Percentiles rank a stretch among this genome's conserved stretches.
Conservation (phyloP, 257 asterid species). For the Phtheirospermum japonicum region DNA sequence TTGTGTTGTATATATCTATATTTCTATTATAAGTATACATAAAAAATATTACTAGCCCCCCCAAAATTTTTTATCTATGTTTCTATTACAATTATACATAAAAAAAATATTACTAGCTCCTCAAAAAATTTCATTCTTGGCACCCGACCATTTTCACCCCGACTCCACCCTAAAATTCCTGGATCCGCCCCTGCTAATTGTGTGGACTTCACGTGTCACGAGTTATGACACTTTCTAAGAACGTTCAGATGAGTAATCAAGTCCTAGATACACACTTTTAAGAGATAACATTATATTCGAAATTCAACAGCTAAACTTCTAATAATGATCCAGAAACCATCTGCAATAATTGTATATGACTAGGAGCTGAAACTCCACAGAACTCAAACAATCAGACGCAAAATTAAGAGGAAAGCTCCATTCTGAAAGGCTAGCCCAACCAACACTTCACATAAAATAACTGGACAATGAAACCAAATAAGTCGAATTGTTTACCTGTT, state of each 20-base stretch:
- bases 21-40: too few relatives aligned
- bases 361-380: constrained; percentile 14
- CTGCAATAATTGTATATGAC: constrained; percentile 15
- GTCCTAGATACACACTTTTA: too few relatives aligned
- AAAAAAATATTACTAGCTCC: too few relatives aligned
- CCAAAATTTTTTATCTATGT: too few relatives aligned
- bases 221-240: background rate
- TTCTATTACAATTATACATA: too few relatives aligned
- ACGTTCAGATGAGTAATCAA: constrained; percentile 6
- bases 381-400: background rate
- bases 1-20: too few relatives aligned
- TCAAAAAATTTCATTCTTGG: too few relatives aligned
- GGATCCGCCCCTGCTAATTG: too few relatives aligned
- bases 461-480: background rate
- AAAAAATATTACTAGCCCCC: too few relatives aligned
- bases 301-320: background rate
- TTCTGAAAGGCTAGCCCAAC: background rate
- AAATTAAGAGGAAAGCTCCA: background rate
- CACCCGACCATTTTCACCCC: too few relatives aligned
- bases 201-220: background rate
- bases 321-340: constrained; percentile 9
- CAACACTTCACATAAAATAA: background rate
- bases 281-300: background rate
- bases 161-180: too few relatives aligned
- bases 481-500: constrained; percentile 44